Evolutionary conservation across 345 rosid genomes (phyloP).

Genomic region (Eucalyptus cloeziana): DNA sequence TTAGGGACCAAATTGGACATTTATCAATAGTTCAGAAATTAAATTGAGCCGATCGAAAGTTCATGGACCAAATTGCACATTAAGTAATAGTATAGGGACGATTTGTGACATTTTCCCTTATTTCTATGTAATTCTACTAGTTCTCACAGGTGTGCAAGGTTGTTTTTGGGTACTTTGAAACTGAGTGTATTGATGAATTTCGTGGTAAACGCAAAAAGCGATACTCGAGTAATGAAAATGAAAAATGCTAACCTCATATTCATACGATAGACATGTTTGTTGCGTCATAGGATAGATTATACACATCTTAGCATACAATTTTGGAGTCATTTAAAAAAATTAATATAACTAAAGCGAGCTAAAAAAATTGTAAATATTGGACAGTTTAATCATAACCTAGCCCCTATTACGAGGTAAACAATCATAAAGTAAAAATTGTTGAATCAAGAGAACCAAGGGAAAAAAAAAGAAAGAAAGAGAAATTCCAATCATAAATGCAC

Average conservation of each 20-base stretch:
- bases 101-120: too few species aligned
- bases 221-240: background rate
- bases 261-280: background rate
- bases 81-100: too few species aligned
- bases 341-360: background rate
- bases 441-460: background rate
- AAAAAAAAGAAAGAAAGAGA: too few species aligned
- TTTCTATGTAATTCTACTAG: background rate
- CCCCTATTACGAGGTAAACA: background rate
- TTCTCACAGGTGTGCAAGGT: background rate
- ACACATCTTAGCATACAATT: background rate
- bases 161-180: background rate
- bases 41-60: too few species aligned
- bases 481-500: too few species aligned
- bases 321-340: background rate
- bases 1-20: too few species aligned
- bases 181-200: background rate
- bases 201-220: background rate
- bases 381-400: background rate
- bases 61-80: too few species aligned
- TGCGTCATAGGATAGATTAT: background rate
- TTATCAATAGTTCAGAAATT: too few species aligned
- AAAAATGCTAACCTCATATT: background rate
- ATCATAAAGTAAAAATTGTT: background rate
- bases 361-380: background rate